Base-by-base conservation (phyloP, 1,284 basidiomycete genomes). In the Cutaneotrichosporon mucoides region DNA sequence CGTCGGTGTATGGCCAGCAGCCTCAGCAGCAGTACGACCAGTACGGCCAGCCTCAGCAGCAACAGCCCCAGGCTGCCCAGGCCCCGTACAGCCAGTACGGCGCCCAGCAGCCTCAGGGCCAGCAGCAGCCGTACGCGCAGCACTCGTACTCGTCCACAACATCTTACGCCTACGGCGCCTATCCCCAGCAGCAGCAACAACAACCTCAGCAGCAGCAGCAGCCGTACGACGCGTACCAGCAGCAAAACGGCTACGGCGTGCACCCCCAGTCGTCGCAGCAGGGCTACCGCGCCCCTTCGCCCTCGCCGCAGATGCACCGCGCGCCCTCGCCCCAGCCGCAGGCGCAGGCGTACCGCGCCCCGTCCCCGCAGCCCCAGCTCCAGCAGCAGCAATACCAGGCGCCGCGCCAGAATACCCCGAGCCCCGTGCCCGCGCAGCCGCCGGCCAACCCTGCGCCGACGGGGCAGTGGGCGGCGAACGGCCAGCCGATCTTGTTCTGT, bases 401-500 rank as follows among this genome's bases (percentile, higher is more conserved):
- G 50, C 62, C 63, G 53, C 68, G 67, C 50, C 57, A 62, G 42
- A 24, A 52, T 56, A 58, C 64, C 56, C 53, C 61, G 62, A 73
- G 71, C 58, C 77, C 77, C 0, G 69, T 73, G 52, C 77, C 77
- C 3, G 66, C 66, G 38, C 63, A 66, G 16, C 66, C 73, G 1
- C 77, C 77, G 8, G 49, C 59, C 5, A 72, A 75, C 49, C 66
- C 70, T 4, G 72, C 67, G n/a, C 76, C 74, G 44, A 78, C 75
- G n/a, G 78, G 73, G 16, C 76, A 77, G 62, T 77, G 75, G 71
- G 69, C 70, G 6, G 73, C 75, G 9, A 76, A 69, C 2, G 76
- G 76, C 42, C 64, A 71, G 45, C 77, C 76, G 0, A 71, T 78
- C 5, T 57, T 79, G 47, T 79, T 79, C 66, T 79, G 75, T 76